Evolutionary conservation across 345 rosid genomes (phyloP), one percentile per base, ranked within the genome.

Genomic region (Microthlaspi erraticum): DNA sequence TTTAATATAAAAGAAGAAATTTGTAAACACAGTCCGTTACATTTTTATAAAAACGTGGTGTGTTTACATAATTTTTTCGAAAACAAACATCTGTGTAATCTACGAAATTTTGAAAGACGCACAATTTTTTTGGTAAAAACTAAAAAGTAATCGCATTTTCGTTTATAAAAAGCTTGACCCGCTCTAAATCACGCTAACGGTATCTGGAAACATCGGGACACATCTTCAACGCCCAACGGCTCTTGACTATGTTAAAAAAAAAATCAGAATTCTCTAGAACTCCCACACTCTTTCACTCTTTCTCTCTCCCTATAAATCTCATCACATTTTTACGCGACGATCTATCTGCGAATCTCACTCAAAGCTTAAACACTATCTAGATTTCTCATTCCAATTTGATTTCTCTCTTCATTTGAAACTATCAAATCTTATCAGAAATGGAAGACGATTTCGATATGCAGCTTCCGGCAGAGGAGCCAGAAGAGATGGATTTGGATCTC

Each of bases 401-500:
- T 3, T 10, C 17, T 39, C 36, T 23, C 55, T 12, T 29, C 5
- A 31, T 20, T 26, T 23, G 26, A 23, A 23, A 23, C 34, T 42
- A 45, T 36, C 33, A 38, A 38, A 3, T 42, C 36, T 36, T 0
- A 62, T 36, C 49, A 26, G 9, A 34, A 29, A 84, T 87, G 92
- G 92, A 85, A 3, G 85, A 80, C 20, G 88, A 81, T 56, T 87
- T 85, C 34, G 89, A 84, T 32, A 44, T 83, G 59, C 85, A 81
- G 60, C 31, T 55, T 45, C 48, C 63, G n/a, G 48, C 56, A 4
- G 81, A 62, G 5, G 75, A 77, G 29, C 45, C 68, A 41, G 75
- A 81, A 73, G 78, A 79, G 55, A 82, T 72, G 32, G 89, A 75
- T 16, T 38, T 82, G 80, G 92, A 74, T 72, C 46, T 85, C 6